Evolutionary conservation across 306 rosid genomes (phyloP).

Genomic region (Castanea sativa): DNA sequence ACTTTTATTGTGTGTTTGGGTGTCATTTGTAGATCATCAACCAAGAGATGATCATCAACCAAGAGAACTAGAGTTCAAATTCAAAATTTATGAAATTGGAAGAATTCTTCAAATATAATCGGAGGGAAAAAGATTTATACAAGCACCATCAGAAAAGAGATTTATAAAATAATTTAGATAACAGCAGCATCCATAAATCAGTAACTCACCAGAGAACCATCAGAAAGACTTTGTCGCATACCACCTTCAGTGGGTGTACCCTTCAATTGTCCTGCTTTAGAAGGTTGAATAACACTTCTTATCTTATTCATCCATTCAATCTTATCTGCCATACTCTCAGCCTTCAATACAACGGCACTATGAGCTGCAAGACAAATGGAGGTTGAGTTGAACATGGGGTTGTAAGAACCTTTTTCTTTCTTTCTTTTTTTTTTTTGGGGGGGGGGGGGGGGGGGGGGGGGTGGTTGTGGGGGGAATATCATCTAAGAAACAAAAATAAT

Average conservation of each 20-base stretch:
- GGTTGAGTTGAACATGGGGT: conserved; percentile 3
- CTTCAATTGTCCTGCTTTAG: conserved; percentile 63
- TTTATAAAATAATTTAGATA: background rate
- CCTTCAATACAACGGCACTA: conserved; percentile 77
- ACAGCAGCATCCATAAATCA: background rate
- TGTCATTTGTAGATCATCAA: background rate
- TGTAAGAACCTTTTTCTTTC: background rate
- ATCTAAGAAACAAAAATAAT: background rate
- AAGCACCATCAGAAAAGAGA: background rate
- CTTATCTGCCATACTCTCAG: conserved; percentile 80
- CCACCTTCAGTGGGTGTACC: conserved; percentile 68
- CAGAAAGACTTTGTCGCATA: conserved; percentile 87
- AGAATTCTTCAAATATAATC: background rate
- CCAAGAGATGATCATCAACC: background rate
- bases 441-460: background rate
- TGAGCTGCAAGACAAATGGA: conserved; percentile 62
- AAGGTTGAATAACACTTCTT: conserved; percentile 70
- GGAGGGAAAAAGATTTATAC: background rate
- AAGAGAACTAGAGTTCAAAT: background rate
- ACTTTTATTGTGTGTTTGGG: too few species aligned
- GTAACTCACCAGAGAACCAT: conserved; percentile 85
- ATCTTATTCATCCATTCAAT: conserved; percentile 86
- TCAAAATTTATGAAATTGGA: background rate
- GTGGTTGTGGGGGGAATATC: background rate
- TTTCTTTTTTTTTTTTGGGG: background rate